A percentile compares a stretch with the other conserved stretches of the same genome.
Evolutionary conservation across 371 early-diverging fungal genomes (phyloP).

Genomic region (Saksenaea oblongispora): DNA sequence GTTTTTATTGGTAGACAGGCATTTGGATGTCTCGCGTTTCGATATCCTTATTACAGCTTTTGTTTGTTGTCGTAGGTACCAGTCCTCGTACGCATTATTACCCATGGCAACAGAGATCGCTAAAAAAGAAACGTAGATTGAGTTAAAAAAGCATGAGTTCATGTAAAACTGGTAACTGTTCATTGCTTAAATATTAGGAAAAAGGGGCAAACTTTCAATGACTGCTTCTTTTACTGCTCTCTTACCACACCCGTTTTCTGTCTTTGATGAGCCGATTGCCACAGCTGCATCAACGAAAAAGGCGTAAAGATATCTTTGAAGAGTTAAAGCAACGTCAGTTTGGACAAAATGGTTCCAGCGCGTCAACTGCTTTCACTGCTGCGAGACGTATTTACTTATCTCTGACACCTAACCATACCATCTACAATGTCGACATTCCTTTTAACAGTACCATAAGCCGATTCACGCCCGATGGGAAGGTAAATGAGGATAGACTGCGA

Average conservation of each 20-base stretch:
- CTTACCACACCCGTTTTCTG: background rate
- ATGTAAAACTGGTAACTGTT: background rate
- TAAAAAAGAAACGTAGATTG: background rate
- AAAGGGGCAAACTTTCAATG: background rate
- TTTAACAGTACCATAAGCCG: background rate
- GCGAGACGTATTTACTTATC: background rate
- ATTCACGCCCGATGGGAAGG: conserved; percentile 10
- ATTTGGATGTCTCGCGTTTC: too few species aligned
- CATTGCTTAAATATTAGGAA: background rate
- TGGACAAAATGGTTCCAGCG: background rate
- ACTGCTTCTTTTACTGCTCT: conserved; percentile 6
- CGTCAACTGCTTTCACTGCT: background rate
- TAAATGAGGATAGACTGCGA: background rate
- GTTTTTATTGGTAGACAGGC: too few species aligned
- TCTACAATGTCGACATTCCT: conserved; percentile 9
- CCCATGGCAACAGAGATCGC: too few species aligned
- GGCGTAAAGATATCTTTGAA: background rate
- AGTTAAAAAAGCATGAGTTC: background rate
- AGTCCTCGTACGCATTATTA: too few species aligned
- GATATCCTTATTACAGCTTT: too few species aligned
- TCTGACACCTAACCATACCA: conserved; percentile 4
- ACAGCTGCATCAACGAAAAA: background rate
- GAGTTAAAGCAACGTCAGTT: conserved; percentile 3
- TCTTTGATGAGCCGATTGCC: background rate
- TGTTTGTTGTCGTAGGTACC: too few species aligned